These are phyloP conservation scores for Deakozyma indianensis DNA, from an alignment of 805 yeast species.

Conservation along the genomic window DNA sequence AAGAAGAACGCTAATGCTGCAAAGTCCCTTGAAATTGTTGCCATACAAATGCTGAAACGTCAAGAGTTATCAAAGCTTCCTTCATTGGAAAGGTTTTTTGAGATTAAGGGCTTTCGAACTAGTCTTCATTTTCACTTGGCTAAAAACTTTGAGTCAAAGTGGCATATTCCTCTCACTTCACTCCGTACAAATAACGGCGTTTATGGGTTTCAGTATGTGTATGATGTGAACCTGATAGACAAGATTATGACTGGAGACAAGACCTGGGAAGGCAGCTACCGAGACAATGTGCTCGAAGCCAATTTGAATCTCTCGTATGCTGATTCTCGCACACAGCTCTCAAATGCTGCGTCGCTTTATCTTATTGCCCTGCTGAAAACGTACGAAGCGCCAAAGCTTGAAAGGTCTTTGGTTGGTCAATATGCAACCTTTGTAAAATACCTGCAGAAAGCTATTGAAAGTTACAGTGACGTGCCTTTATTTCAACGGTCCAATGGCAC, in stretches of 20 bases:
- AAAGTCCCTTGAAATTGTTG: not conserved
- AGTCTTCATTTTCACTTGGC: not conserved
- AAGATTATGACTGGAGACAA: constrained; percentile 30
- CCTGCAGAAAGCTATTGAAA: not conserved
- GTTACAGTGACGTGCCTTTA: not conserved
- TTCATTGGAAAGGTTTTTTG: not conserved
- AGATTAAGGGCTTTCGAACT: not conserved
- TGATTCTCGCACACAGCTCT: not conserved
- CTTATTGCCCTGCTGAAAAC: not conserved
- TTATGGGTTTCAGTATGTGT: constrained; percentile 32
- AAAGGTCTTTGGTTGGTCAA: not conserved
- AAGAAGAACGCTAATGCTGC: not conserved
- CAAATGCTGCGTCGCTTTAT: not conserved
- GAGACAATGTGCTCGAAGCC: constrained; percentile 33
- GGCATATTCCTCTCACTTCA: not conserved
- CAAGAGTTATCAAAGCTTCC: not conserved
- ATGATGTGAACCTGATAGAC: constrained; percentile 45
- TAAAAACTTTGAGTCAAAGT: not conserved
- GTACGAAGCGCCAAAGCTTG: not conserved
- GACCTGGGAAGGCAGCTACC: constrained; percentile 32
- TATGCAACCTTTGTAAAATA: not conserved
- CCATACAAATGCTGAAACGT: not conserved
- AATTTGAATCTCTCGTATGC: constrained; percentile 42
- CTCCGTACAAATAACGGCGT: not conserved
- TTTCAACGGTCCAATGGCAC: not conserved